A percentile compares a stretch with the other conserved stretches of the same genome.
These are phyloP conservation scores for Iberis pinnata DNA, from an alignment of 345 rosid genomes.

Conservation along the genomic window DNA sequence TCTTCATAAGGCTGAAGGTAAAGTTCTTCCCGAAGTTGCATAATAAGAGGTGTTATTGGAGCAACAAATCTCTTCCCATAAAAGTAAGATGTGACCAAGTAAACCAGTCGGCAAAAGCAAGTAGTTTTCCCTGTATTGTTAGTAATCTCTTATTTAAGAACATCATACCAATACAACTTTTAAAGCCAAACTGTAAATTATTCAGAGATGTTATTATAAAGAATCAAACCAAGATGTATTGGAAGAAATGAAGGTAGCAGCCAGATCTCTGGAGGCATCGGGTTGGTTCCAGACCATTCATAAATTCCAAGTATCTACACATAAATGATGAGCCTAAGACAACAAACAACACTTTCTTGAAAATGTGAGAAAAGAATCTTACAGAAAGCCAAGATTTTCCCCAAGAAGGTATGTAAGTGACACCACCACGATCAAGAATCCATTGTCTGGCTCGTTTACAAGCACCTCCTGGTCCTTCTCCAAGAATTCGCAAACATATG, in stretches of 20 bases:
- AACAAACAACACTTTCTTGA: neutral
- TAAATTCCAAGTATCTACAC: constrained; percentile 58
- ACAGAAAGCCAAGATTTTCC: constrained; percentile 78
- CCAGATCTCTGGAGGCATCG: constrained; percentile 65
- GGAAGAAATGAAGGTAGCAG: constrained; percentile 51
- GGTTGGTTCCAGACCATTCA: constrained; percentile 74
- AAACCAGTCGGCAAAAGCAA: constrained; percentile 50
- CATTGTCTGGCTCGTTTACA: constrained; percentile 45
- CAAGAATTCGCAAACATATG: constrained; percentile 47
- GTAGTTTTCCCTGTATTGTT: constrained; percentile 40
- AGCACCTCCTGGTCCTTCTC: constrained; percentile 38
- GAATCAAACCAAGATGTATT: constrained; percentile 43
- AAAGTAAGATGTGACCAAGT: constrained; percentile 54
- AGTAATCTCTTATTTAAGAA: neutral
- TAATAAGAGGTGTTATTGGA: constrained; percentile 30
- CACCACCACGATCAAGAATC: constrained; percentile 60
- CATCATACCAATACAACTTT: neutral
- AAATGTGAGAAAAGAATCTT: neutral
- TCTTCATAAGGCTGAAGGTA: constrained; percentile 39
- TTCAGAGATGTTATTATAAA: neutral
- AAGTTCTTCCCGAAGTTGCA: constrained; percentile 52
- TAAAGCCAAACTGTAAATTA: neutral
- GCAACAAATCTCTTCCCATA: constrained; percentile 61
- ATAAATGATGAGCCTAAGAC: too few species aligned
- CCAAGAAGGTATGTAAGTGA: constrained; percentile 61